Conservation (phyloP, 2,329 filamentous ascomycete species). For the Colletotrichum agaves region DNA sequence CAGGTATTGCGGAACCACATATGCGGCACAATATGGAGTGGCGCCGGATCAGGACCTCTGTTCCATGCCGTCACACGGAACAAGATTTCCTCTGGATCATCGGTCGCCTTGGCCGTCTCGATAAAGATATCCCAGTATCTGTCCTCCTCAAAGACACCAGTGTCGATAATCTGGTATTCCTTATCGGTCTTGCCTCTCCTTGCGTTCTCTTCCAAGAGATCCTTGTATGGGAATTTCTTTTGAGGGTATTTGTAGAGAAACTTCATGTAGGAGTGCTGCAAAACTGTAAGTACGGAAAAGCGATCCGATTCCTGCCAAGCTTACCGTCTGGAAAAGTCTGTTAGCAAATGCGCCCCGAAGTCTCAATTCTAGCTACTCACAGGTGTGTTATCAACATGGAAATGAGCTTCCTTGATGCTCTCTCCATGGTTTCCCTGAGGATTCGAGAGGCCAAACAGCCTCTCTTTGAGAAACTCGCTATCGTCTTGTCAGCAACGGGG, state of each 20-base stretch:
- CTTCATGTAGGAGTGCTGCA: constrained; percentile 97
- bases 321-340: constrained; percentile 34
- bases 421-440: constrained; percentile 98
- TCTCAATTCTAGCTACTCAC: constrained; percentile 47
- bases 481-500: constrained; percentile 50
- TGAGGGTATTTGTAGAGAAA: constrained; percentile 98
- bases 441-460: constrained; percentile 94
- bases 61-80: constrained; percentile 98
- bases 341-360: constrained; percentile 3
- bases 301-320: not conserved
- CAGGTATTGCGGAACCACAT: constrained; percentile 98
- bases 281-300: constrained; percentile 36
- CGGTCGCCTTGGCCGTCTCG: constrained; percentile 93
- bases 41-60: constrained; percentile 87
- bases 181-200: constrained; percentile 78
- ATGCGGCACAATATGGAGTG: constrained; percentile 92
- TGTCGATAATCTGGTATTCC: constrained; percentile 94
- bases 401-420: constrained; percentile 96
- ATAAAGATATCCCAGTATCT: constrained; percentile 98
- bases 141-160: constrained; percentile 86
- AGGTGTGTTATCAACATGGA: constrained; percentile 95
- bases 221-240: constrained; percentile 88
- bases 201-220: constrained; percentile 86
- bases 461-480: constrained; percentile 93
- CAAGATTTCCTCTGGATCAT: constrained; percentile 89